Conservation (phyloP, 805 yeast genomes). For the Cyberlindnera xylosilytica region DNA sequence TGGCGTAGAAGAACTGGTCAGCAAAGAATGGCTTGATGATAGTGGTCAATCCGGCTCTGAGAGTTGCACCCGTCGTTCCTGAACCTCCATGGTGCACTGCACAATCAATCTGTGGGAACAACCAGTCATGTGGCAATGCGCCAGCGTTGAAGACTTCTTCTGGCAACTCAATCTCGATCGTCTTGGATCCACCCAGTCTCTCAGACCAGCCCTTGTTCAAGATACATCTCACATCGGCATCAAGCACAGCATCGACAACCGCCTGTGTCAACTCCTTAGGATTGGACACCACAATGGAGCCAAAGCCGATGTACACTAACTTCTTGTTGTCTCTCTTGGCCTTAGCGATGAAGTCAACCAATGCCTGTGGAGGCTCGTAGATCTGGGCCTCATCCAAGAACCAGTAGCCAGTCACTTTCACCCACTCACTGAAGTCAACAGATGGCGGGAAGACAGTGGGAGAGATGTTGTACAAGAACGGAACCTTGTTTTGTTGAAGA, state of each 20-base stretch:
- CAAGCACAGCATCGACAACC: slow-evolving; percentile 70
- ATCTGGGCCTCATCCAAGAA: slow-evolving; percentile 64
- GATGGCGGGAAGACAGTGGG: slow-evolving; percentile 90
- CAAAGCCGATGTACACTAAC: slow-evolving; percentile 90
- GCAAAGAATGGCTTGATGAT: slow-evolving; percentile 94
- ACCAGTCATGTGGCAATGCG: slow-evolving; percentile 88
- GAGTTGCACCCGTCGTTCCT: slow-evolving; percentile 92
- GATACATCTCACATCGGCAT: slow-evolving; percentile 82
- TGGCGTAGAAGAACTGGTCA: slow-evolving; percentile 91
- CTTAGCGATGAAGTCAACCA: slow-evolving; percentile 54
- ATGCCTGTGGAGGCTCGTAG: slow-evolving; percentile 58
- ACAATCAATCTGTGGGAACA: slow-evolving; percentile 84
- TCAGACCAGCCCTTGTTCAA: slow-evolving; percentile 96
- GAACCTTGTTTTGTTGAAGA: slow-evolving; percentile 75
- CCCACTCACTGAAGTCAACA: slow-evolving; percentile 92
- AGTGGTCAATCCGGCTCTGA: slow-evolving; percentile 85
- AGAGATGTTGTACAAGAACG: slow-evolving; percentile 85
- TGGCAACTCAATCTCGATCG: slow-evolving; percentile 51
- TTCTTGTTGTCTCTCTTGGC: slow-evolving; percentile 65
- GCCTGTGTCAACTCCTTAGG: slow-evolving; percentile 77
- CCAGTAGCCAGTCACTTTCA: slow-evolving; percentile 96
- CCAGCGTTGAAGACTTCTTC: slow-evolving; percentile 67
- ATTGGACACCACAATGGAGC: slow-evolving; percentile 87
- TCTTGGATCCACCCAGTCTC: slow-evolving; percentile 41
- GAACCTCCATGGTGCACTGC: slow-evolving; percentile 98